Evolutionary conservation across 2,329 filamentous ascomycete species (phyloP).

Genomic region (Fragosphaeria purpurea): DNA sequence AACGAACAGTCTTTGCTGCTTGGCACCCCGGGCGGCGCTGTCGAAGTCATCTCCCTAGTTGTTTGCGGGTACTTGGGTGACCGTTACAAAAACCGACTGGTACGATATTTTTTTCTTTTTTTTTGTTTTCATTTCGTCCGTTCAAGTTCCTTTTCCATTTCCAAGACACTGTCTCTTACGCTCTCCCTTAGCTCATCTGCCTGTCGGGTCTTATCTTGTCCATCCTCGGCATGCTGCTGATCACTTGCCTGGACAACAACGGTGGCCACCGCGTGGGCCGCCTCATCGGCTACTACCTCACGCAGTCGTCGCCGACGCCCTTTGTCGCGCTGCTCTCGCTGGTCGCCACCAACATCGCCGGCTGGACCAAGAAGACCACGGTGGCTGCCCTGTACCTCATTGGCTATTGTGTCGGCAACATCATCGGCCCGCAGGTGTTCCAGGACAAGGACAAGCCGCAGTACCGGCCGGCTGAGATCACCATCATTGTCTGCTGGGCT

Average conservation of each 20-base stretch:
- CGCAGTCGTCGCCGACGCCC: constrained; percentile 46
- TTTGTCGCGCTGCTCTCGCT: constrained; percentile 56
- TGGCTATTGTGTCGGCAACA: constrained; percentile 43
- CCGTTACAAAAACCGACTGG: constrained; percentile 43
- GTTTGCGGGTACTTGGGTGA: constrained; percentile 40
- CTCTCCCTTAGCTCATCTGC: constrained; percentile 32
- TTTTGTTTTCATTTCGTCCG: too few relatives aligned
- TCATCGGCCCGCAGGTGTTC: constrained; percentile 46
- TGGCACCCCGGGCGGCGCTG: constrained; percentile 53
- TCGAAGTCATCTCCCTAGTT: constrained; percentile 35
- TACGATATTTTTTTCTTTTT: neutral
- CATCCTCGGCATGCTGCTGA: constrained; percentile 54
- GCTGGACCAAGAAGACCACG: constrained; percentile 49
- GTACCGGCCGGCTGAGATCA: constrained; percentile 55
- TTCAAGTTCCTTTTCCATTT: constrained; percentile 6
- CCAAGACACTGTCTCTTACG: constrained; percentile 1
- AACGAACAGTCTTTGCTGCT: constrained; percentile 52
- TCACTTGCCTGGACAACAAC: constrained; percentile 47
- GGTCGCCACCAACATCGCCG: constrained; percentile 50
- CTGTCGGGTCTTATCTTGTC: constrained; percentile 39
- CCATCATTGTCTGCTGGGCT: constrained; percentile 49
- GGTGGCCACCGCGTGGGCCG: constrained; percentile 43
- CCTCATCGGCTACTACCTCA: constrained; percentile 57
- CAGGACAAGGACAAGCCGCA: constrained; percentile 43
- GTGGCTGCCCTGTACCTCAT: constrained; percentile 44